A percentile compares a stretch with the other conserved stretches of the same genome.
Conservation (phyloP, 108 stramenopile species). For the Phaeodactylum tricornutum region DNA sequence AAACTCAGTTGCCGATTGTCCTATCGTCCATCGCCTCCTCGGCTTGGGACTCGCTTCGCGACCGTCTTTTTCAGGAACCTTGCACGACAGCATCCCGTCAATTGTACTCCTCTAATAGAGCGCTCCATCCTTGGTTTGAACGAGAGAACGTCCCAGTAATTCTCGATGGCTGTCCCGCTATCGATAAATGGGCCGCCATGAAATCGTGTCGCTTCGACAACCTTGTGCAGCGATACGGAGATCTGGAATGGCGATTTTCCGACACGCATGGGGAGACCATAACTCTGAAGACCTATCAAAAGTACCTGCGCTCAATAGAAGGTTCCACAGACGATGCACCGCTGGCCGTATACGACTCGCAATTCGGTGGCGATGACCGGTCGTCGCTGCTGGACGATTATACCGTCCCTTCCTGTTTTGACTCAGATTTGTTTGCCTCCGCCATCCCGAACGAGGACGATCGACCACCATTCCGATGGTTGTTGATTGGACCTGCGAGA, state of each 20-base stretch:
- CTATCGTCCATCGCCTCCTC: conserved; percentile 5
- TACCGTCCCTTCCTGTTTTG: conserved; percentile 56
- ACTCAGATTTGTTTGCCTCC: conserved; percentile 59
- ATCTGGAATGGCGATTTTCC: conserved; percentile 58
- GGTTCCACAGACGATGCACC: conserved; percentile 66
- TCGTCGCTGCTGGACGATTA: conserved; percentile 45
- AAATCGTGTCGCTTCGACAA: conserved; percentile 36
- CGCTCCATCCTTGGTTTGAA: conserved; percentile 40
- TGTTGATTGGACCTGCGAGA: conserved; percentile 67
- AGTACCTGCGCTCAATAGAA: conserved; percentile 48
- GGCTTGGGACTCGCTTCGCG: conserved; percentile 30
- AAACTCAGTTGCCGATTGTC: conserved; percentile 37
- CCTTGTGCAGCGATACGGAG: conserved; percentile 44
- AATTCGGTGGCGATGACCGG: conserved; percentile 43
- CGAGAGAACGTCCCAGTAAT: conserved; percentile 55
- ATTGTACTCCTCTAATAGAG: not conserved
- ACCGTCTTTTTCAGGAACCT: conserved; percentile 17
- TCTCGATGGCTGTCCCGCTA: conserved; percentile 34
- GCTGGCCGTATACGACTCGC: conserved; percentile 73
- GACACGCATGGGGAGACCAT: conserved; percentile 76
- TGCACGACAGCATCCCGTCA: conserved; percentile 6
- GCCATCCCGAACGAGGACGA: conserved; percentile 10
- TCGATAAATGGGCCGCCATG: conserved; percentile 55
- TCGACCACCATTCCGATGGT: conserved; percentile 78
- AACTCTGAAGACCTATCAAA: conserved; percentile 49